A percentile compares a stretch with the other conserved stretches of the same genome.
phyloP scores from a whole-genome alignment of 1,139 yeast species.

The Kluyveromyces sp. region DNA sequence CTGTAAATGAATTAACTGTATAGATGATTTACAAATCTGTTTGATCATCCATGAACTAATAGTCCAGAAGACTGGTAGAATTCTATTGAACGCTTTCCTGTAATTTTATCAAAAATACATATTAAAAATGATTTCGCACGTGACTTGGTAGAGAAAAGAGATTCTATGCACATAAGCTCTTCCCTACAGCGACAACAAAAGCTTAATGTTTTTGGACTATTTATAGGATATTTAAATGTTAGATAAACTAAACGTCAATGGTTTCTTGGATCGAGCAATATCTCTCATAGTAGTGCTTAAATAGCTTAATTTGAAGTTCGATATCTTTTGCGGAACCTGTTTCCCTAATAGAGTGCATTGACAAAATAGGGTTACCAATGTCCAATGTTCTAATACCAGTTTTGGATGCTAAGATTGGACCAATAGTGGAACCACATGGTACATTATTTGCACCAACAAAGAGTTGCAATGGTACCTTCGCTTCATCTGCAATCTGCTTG shows the following conservation, averaged over 20 bases:
- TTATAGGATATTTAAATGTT: background rate
- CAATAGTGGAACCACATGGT: constrained; percentile 95
- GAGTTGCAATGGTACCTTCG: constrained; percentile 63
- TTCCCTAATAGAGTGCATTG: constrained; percentile 95
- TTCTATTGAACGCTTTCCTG: no score
- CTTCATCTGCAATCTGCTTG: constrained; percentile 60
- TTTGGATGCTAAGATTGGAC: constrained; percentile 85
- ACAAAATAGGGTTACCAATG: constrained; percentile 86
- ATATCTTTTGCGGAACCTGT: constrained; percentile 82
- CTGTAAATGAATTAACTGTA: background rate
- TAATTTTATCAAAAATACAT: no score
- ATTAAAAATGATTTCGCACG: no score
- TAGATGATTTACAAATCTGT: background rate
- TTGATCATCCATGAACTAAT: constrained; percentile 6
- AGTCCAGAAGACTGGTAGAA: no score
- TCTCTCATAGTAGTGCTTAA: constrained; percentile 52
- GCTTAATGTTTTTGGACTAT: no score
- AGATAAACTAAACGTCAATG: background rate
- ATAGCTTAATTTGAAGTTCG: constrained; percentile 51
- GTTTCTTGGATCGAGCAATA: constrained; percentile 19
- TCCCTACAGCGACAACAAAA: no score
- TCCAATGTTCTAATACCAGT: constrained; percentile 87
- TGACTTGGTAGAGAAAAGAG: no score
- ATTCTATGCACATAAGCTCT: no score
- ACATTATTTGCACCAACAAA: constrained; percentile 90